A percentile compares a stretch with the other conserved stretches of the same genome.
These are phyloP conservation scores for Epipyxis sp. DNA, from an alignment of 108 stramenopile species.

Conservation along the genomic window DNA sequence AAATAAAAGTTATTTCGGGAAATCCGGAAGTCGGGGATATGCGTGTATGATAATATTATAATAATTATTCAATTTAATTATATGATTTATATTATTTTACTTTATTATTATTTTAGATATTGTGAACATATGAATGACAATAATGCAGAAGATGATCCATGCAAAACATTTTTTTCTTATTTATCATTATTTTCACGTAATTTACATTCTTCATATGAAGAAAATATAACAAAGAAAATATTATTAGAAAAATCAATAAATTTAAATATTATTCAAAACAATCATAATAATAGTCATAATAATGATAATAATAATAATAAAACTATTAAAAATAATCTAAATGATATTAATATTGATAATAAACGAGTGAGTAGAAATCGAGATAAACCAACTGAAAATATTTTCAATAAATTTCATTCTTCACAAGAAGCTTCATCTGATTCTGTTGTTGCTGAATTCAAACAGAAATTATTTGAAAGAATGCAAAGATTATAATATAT, in stretches of 20 bases:
- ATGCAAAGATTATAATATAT: no score
- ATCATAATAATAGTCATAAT: background rate
- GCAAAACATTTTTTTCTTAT: background rate
- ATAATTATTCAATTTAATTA: no score
- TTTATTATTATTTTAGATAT: no score
- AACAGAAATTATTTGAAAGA: no score
- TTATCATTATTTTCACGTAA: background rate
- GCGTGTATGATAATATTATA: no score
- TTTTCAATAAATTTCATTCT: background rate
- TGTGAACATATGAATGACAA: no score
- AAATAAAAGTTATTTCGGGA: no score
- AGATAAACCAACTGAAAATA: background rate
- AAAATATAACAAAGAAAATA: background rate
- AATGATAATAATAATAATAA: background rate
- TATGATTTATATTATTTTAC: no score
- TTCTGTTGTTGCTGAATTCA: slow-evolving; percentile 1
- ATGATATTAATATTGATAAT: background rate
- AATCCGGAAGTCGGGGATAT: no score
- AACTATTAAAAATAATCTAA: background rate
- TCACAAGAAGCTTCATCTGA: background rate
- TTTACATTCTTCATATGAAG: background rate
- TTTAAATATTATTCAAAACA: no score
- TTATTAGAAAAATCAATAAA: background rate
- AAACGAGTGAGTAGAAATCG: background rate
- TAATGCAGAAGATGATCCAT: background rate